Conservation (phyloP, 139 green algal species). For the Desmodesmus armatus region DNA sequence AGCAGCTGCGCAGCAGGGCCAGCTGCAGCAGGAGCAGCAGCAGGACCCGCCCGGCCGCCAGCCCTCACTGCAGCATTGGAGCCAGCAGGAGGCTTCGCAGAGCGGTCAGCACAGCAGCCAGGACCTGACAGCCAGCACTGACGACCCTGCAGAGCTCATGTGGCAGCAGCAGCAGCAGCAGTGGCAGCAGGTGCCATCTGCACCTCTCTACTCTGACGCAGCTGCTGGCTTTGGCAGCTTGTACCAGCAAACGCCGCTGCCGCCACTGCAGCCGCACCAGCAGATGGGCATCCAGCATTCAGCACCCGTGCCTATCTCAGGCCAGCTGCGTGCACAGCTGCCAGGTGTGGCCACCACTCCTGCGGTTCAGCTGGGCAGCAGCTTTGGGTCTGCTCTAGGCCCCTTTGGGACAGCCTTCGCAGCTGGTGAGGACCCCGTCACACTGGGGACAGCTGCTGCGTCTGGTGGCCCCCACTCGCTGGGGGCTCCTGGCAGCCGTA, state of each 20-base stretch:
- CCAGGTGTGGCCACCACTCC: background rate
- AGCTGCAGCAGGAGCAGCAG: constrained; percentile 13
- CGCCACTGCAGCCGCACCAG: constrained; percentile 2
- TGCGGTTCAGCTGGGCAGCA: constrained; percentile 2
- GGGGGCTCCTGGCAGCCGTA: no score
- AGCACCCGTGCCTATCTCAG: no score
- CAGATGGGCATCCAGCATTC: no score
- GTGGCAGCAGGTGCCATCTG: background rate
- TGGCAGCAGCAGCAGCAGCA: constrained; percentile 4
- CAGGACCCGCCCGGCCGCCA: background rate
- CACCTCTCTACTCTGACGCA: no score
- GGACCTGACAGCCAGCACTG: background rate
- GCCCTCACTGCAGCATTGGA: background rate
- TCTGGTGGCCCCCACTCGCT: no score
- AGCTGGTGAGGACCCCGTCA: no score
- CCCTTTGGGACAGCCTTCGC: background rate
- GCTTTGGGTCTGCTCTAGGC: background rate
- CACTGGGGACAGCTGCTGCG: no score
- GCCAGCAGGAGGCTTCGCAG: background rate
- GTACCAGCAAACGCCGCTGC: background rate
- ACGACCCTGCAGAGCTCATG: background rate
- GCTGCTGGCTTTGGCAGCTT: no score
- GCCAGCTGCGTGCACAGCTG: no score
- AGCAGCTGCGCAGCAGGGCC: background rate
- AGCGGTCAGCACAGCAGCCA: background rate